Evolutionary conservation across 805 yeast species (phyloP), one percentile per base, ranked within the genome.

Genomic region (Isabelozyma heimii): DNA sequence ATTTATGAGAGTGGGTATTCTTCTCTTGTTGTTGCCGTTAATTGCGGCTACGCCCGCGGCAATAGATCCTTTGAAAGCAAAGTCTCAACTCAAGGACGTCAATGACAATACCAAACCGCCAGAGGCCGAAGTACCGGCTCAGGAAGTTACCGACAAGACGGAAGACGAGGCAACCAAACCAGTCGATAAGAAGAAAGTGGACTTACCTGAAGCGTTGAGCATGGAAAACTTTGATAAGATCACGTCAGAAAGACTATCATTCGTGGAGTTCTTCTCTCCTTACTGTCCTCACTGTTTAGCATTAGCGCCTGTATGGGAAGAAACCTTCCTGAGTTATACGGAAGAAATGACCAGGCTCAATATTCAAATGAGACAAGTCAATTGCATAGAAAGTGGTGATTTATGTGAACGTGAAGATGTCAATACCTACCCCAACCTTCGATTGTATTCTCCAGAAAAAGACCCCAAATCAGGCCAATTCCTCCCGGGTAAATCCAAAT

Each of bases 221-320:
- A 54, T 62, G 3, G 75, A 67, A 0, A 75, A 70, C 16, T 89
- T 87, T 59, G 83, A 81, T 46, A 51, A 63, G 10, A 68, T 70
- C 37, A 60, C 82, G n/a, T 61, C 72, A 15, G 67, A 74, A 8
- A 86, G 86, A 2, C 68, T 84, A 16, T 85, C 91, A 59, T 76
- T 92, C 60, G 84, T 92, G 33, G 97, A 92, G 68, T 91, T 90
- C 67, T 94, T 69, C 63, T 89, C 97, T 30, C 99, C 99, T 0
- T 85, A 85, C 59, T 94, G 99, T 64, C 64, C 72, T 7, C 98
- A 92, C 67, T 94, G 99, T 69, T 78, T 72, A 52, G 74, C 70
- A 7, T 69, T 94, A 46, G 94, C 89, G 2, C 98, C 99, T 1
- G 76, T 70, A 7, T 94, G 98, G 97, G 79, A 82, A 50, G 73